Evolutionary conservation across 2,329 filamentous ascomycete genomes (phyloP).

Genomic region (Claviceps lovelessii): DNA sequence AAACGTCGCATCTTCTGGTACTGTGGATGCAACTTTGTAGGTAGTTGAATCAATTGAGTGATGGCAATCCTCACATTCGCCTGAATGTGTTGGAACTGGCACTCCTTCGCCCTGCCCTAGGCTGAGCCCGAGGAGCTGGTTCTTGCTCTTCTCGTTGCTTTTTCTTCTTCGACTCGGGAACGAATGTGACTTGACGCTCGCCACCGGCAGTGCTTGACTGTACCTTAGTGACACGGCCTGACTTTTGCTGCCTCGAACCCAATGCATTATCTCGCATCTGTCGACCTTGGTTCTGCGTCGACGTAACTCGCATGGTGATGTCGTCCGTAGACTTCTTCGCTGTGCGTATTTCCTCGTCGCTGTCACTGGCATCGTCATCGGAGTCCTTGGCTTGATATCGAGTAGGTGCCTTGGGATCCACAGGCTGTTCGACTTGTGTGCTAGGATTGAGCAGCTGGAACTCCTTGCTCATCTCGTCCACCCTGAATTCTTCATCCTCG

Average conservation of each 20-base stretch:
- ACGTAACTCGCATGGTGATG: slow-evolving; percentile 53
- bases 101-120: slow-evolving; percentile 42
- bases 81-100: slow-evolving; percentile 66
- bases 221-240: slow-evolving; percentile 30
- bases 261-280: slow-evolving; percentile 41
- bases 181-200: slow-evolving; percentile 59
- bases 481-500: slow-evolving; percentile 80
- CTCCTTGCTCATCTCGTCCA: slow-evolving; percentile 79
- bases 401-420: slow-evolving; percentile 20
- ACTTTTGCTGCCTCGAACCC: slow-evolving; percentile 40
- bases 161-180: slow-evolving; percentile 44
- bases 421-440: slow-evolving; percentile 36
- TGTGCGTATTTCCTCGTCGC: slow-evolving; percentile 16
- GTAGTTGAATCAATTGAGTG: slow-evolving; percentile 3
- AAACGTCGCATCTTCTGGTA: neutral
- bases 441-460: slow-evolving; percentile 84
- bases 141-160: slow-evolving; percentile 24
- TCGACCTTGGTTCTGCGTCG: slow-evolving; percentile 46
- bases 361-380: slow-evolving; percentile 30
- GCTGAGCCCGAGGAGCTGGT: slow-evolving; percentile 17
- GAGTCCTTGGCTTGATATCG: slow-evolving; percentile 26
- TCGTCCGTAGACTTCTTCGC: slow-evolving; percentile 20
- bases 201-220: slow-evolving; percentile 38
- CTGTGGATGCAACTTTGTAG: slow-evolving; percentile 6
- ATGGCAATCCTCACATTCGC: slow-evolving; percentile 32